A percentile compares a stretch with the other conserved stretches of the same genome.
Evolutionary conservation across 768 basidiomycete species (phyloP).

Genomic region (Asterophora parasitica): DNA sequence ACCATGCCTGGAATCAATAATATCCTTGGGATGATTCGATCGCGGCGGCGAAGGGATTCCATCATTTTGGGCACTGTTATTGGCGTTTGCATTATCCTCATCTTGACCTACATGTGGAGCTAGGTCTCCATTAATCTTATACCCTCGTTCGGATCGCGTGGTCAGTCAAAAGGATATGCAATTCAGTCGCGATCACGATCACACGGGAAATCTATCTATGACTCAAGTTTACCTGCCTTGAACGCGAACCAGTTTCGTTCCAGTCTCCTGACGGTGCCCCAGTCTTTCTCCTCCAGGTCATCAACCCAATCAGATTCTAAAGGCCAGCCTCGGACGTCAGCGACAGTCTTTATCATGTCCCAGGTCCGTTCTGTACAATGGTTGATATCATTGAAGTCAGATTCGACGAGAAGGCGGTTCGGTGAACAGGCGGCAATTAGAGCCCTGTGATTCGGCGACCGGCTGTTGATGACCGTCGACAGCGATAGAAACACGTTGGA

Average conservation of each 20-base stretch:
- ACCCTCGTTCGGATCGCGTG: background rate
- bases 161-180: too few relatives aligned
- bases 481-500: constrained; percentile 82
- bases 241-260: constrained; percentile 72
- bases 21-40: constrained; percentile 87
- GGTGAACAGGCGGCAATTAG: constrained; percentile 63
- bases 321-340: constrained; percentile 72
- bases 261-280: constrained; percentile 65
- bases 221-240: constrained; percentile 39
- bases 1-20: constrained; percentile 95
- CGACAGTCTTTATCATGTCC: constrained; percentile 71
- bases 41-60: constrained; percentile 82
- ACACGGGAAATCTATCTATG: background rate
- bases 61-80: constrained; percentile 87
- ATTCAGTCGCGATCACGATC: background rate
- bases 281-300: constrained; percentile 29
- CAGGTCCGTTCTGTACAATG: constrained; percentile 59
- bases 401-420: constrained; percentile 77
- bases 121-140: constrained; percentile 11
- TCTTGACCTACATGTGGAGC: constrained; percentile 46
- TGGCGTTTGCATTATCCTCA: constrained; percentile 69
- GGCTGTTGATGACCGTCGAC: constrained; percentile 79
- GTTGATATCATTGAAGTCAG: constrained; percentile 72
- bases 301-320: constrained; percentile 60
- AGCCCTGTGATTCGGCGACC: constrained; percentile 55